These are phyloP conservation scores for Solanum pennellii DNA, from an alignment of 257 asterid species.

Conservation along the genomic window DNA sequence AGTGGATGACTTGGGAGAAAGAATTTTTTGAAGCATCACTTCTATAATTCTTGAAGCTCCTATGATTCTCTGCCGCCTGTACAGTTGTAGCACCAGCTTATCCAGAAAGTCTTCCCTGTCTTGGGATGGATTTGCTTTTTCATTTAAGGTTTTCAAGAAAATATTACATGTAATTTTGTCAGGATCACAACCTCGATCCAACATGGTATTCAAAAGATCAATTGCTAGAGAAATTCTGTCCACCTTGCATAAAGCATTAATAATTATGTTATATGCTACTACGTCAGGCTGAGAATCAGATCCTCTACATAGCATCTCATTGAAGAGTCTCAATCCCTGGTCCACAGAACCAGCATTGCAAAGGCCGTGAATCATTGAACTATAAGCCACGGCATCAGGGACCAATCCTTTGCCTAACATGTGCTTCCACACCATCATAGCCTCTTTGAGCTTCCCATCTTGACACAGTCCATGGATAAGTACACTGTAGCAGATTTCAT, in stretches of 20 bases:
- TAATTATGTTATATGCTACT: conserved; percentile 62
- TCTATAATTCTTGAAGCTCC: conserved; percentile 67
- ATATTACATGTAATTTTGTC: conserved; percentile 65
- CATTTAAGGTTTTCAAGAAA: conserved; percentile 49
- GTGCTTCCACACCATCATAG: conserved; percentile 69
- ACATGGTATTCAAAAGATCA: conserved; percentile 62
- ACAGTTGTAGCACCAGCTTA: conserved; percentile 62
- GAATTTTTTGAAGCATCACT: conserved; percentile 74
- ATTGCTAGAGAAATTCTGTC: conserved; percentile 48
- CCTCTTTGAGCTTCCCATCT: conserved; percentile 65
- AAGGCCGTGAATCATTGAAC: conserved; percentile 79
- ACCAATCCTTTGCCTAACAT: conserved; percentile 53
- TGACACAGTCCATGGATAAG: conserved; percentile 71
- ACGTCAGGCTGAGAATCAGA: conserved; percentile 60
- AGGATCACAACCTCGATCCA: conserved; percentile 77
- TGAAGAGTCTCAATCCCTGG: conserved; percentile 66
- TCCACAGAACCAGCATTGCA: conserved; percentile 56
- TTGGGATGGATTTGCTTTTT: conserved; percentile 44
- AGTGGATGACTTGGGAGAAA: conserved; percentile 54
- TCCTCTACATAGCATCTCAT: conserved; percentile 64
- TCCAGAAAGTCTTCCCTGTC: conserved; percentile 64
- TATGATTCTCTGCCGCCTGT: conserved; percentile 38
- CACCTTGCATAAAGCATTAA: conserved; percentile 67
- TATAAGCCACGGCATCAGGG: conserved; percentile 78
- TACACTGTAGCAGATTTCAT: conserved; percentile 61